Evolutionary conservation across 768 basidiomycete genomes (phyloP), one percentile per base, ranked within the genome.

Genomic region (Sarcomyxa edulis): DNA sequence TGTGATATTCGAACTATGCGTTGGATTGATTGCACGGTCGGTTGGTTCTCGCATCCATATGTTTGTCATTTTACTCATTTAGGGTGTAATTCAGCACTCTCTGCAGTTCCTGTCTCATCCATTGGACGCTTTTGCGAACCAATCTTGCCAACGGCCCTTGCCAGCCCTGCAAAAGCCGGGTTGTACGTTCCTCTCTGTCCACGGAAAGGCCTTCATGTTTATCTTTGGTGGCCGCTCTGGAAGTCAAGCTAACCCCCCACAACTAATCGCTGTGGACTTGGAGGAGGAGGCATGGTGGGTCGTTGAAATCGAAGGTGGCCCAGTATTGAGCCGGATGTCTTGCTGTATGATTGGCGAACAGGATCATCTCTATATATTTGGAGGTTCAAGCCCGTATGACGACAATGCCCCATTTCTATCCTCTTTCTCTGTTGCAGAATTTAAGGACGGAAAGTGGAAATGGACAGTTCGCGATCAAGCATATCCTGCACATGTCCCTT

Each of bases 141-240:
- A 20, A 9, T 15, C 43, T 6, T 15, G 29, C 14, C 3, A 6
- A 3, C 33, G 28, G 10, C 28, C 8, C 6, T 21, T 59, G 12
- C 60, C 58, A 0, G 29, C 35, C 7, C 46, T 58, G 16, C 34
- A 36, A 7, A 36, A 46, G 12, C 32, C 58, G 0, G 53, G 49
- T 0, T 43, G 33, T 15, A 44, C 55, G 0, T 21, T 56, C n/a
- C 30, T 51, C 8, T 40, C 42, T 3, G 14, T 55, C 8, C 32
- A 46, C 10, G 47, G 48, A 1, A 40, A 42, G 1, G 38, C 38
- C 2, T 58, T 51, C 34, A 30, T 60, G 3, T 40, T 61, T 12
- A 25, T 62, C n/a, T 61, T 61, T 36, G 61, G 57, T 6, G 61
- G 61, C 2, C 45, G 46, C 23, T 40, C 53, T 24, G 21, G 3